Evolutionary conservation across 495 filamentous ascomycete species (phyloP), one percentile per base, ranked within the genome.

Genomic region (Peziza echinospora): DNA sequence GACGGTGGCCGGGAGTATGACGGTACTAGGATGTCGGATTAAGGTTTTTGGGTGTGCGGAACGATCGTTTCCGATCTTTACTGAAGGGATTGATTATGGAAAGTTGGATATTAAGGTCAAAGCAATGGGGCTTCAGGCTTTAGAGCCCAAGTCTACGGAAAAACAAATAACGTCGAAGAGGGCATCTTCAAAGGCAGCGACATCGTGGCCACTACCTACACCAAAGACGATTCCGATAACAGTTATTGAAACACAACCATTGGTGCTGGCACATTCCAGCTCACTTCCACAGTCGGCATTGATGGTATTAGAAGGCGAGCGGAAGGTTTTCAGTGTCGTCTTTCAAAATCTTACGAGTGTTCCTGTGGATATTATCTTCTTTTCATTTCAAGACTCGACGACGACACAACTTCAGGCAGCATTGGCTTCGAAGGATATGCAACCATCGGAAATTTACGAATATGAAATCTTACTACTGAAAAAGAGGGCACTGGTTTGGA

Each of bases 281-380:
- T 81, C 81, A 21, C 69, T 92, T 7, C 75, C 80, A 0, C 86
- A 93, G 57, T 80, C 80, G 13, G 84, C 87, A 24, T 65, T 92
- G 42, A 93, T 92, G 84, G 69, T 93, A 46, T 67, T 93, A 11
- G 85, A 93, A 62, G 86, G 86, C 11, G 85, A 96, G 61, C 69
- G 70, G 13, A 75, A 73, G 51, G 65, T 65, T 1, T 93, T 96
- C 51, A 76, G 70, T 2, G 71, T 93, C 34, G 89, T 83, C 0
- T 63, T 96, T 26, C 71, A 78, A 48, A 93, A 96, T 50, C 63
- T 73, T 10, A 92, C 85, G 1, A 48, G 57, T 5, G 68, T 71
- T 5, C 68, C 81, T 22, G 80, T 79, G n/a, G 83, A 92, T 60
- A 72, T 93, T 43, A 60, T 93, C 7, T 67, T 85, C 19, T 81